These are phyloP conservation scores for Cyberlindnera sargentensis DNA, from an alignment of 805 yeast genomes.

Conservation along the genomic window DNA sequence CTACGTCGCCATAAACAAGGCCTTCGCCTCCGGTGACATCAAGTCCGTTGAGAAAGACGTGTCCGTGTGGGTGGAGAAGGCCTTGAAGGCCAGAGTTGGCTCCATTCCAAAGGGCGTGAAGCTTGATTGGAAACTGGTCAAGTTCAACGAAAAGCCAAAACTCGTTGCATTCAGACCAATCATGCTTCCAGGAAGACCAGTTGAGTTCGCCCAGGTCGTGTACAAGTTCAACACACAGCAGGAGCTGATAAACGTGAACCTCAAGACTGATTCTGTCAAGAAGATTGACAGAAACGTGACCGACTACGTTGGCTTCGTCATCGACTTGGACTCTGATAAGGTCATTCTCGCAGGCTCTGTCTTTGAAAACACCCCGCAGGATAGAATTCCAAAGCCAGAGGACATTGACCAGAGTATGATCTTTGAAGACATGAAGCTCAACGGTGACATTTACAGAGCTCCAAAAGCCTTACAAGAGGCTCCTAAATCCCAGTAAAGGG, in stretches of 20 bases:
- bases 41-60: slow-evolving; percentile 36
- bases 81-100: slow-evolving; percentile 44
- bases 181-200: slow-evolving; percentile 48
- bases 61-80: slow-evolving; percentile 58
- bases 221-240: slow-evolving; percentile 61
- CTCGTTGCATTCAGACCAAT: slow-evolving; percentile 63
- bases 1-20: slow-evolving; percentile 71
- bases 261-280: slow-evolving; percentile 37
- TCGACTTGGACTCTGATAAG: slow-evolving; percentile 54
- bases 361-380: slow-evolving; percentile 49
- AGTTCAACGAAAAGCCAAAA: slow-evolving; percentile 66
- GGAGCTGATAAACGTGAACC: slow-evolving; percentile 42
- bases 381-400: slow-evolving; percentile 29
- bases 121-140: slow-evolving; percentile 71
- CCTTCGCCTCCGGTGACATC: slow-evolving; percentile 61
- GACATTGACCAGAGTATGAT: slow-evolving; percentile 22
- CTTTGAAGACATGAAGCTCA: slow-evolving; percentile 25
- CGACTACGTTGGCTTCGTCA: slow-evolving; percentile 54
- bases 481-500: too few relatives aligned
- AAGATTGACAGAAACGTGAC: slow-evolving; percentile 45
- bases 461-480: slow-evolving; percentile 9
- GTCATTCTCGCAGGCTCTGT: slow-evolving; percentile 58
- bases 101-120: slow-evolving; percentile 51
- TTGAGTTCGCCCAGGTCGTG: slow-evolving; percentile 50
- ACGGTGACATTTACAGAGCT: slow-evolving; percentile 29